Evolutionary conservation across 176 grass and related monocot species (phyloP).

Genomic region (Oryza glaberrima): DNA sequence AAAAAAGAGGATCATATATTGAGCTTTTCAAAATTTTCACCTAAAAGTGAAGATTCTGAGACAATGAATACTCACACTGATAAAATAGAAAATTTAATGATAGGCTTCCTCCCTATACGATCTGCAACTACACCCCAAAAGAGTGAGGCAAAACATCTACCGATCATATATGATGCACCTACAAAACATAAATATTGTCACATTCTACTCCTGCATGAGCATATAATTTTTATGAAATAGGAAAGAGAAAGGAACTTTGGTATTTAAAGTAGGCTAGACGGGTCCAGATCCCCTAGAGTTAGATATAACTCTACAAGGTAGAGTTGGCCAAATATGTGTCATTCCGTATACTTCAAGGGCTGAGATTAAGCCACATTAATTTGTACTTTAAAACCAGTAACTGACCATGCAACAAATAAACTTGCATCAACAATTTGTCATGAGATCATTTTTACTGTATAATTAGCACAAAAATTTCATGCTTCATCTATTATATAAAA

Average conservation of each 20-base stretch:
- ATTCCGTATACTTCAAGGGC: too few species aligned
- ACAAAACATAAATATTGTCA: constrained; percentile 6
- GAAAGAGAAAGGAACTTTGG: not conserved
- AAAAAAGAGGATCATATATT: not conserved
- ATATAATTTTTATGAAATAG: not conserved
- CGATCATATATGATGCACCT: constrained; percentile 86
- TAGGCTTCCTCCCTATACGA: constrained; percentile 75
- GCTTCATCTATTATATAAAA: too few species aligned
- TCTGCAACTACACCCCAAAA: constrained; percentile 81
- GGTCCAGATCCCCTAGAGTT: too few species aligned
- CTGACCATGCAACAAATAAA: too few species aligned
- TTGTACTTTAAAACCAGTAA: too few species aligned
- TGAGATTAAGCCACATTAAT: too few species aligned
- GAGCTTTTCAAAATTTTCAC: not conserved
- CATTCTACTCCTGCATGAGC: too few species aligned
- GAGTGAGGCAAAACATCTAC: constrained; percentile 69
- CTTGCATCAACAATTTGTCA: too few species aligned
- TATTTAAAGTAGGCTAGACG: not conserved
- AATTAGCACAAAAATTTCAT: too few species aligned
- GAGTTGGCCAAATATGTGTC: too few species aligned
- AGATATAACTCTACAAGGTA: too few species aligned
- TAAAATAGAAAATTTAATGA: constrained; percentile 61
- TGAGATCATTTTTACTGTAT: too few species aligned
- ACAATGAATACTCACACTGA: constrained; percentile 62
- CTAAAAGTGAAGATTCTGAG: not conserved